Conservation (phyloP, 2,329 filamentous ascomycete genomes). For the Sclerotinia spermophila region DNA sequence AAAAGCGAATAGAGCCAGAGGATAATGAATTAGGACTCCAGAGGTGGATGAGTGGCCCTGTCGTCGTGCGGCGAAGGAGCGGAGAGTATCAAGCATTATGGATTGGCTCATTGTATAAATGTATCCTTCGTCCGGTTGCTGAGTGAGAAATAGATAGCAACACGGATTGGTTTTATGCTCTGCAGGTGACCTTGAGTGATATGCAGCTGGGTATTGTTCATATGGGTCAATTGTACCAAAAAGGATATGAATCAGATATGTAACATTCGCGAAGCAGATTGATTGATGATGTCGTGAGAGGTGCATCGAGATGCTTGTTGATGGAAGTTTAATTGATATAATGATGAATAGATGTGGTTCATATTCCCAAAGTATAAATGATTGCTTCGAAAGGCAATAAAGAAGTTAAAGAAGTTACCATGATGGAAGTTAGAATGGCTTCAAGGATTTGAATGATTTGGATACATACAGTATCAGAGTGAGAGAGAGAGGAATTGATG, state of each 20-base stretch:
- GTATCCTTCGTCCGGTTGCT: constrained; percentile 1
- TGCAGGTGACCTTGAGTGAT: constrained; percentile 9
- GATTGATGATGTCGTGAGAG: not conserved
- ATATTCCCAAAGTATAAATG: not conserved
- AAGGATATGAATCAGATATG: constrained; percentile 7
- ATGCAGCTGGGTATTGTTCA: not conserved
- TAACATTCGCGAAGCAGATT: too few relatives aligned
- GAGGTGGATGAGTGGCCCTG: not conserved
- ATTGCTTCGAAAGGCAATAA: not conserved
- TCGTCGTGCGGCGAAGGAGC: not conserved
- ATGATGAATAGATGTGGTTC: too few relatives aligned
- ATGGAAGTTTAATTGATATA: not conserved
- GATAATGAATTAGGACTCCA: not conserved
- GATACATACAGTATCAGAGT: too few relatives aligned
- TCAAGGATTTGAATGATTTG: too few relatives aligned
- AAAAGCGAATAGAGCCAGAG: not conserved
- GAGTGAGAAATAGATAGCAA: constrained; percentile 11
- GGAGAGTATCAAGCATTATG: not conserved
- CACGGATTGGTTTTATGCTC: constrained; percentile 6
- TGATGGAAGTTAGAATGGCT: too few relatives aligned
- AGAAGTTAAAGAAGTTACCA: not conserved
- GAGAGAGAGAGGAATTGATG: not conserved
- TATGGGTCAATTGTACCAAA: not conserved
- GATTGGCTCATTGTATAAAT: constrained; percentile 1
- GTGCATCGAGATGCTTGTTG: not conserved